Conservation (phyloP, 371 early-diverging fungal genomes). For the Astathelohania contejeani region DNA sequence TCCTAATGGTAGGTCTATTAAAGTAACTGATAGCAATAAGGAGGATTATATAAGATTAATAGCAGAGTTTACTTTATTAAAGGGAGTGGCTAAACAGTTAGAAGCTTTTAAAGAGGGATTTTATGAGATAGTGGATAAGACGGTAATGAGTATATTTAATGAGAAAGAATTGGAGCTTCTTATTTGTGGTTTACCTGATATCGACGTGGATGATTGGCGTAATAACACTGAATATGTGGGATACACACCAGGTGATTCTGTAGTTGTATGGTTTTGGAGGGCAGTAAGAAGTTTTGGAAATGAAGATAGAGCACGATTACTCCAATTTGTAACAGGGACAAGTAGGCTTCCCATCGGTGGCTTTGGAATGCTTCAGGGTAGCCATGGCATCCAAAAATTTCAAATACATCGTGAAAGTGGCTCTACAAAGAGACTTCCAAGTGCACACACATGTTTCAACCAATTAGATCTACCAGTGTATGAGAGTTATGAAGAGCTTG, state of each 20-base stretch:
- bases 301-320: slow-evolving; percentile 80
- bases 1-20: slow-evolving; percentile 67
- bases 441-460: slow-evolving; percentile 75
- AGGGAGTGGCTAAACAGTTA: slow-evolving; percentile 75
- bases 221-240: slow-evolving; percentile 85
- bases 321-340: slow-evolving; percentile 93
- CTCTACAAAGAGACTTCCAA: slow-evolving; percentile 65
- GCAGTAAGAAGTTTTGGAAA: slow-evolving; percentile 85
- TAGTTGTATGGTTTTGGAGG: slow-evolving; percentile 94
- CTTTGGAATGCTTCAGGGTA: slow-evolving; percentile 75
- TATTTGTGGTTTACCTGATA: slow-evolving; percentile 86
- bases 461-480: slow-evolving; percentile 88
- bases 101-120: slow-evolving; percentile 76
- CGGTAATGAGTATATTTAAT: slow-evolving; percentile 76
- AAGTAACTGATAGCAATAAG: slow-evolving; percentile 86
- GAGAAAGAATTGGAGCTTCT: slow-evolving; percentile 91
- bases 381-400: slow-evolving; percentile 80
- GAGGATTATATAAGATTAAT: slow-evolving; percentile 76
- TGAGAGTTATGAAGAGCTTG: slow-evolving; percentile 70
- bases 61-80: slow-evolving; percentile 65
- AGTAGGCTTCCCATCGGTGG: slow-evolving; percentile 90
- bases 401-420: slow-evolving; percentile 86
- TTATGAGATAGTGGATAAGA: slow-evolving; percentile 75
- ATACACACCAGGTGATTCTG: slow-evolving; percentile 65
- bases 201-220: slow-evolving; percentile 95